phyloP scores from a whole-genome alignment of 2,329 filamentous ascomycete genomes.

The Colletotrichum phormii region DNA sequence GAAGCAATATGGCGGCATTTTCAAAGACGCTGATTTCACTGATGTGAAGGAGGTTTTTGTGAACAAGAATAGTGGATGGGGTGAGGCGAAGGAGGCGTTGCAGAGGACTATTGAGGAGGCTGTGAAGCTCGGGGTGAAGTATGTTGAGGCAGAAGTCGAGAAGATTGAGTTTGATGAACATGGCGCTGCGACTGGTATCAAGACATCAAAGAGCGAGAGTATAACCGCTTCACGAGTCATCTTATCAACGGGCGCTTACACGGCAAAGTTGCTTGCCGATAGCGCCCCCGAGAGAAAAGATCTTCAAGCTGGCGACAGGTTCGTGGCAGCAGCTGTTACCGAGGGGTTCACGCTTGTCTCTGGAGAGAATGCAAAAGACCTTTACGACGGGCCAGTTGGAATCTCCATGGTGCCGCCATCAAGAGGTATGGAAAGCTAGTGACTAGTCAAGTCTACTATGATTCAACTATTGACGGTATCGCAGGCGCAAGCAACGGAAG shows the following conservation, averaged over 20 bases:
- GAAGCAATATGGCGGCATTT: constrained; percentile 61
- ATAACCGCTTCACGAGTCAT: constrained; percentile 62
- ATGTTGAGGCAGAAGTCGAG: constrained; percentile 58
- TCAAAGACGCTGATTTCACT: constrained; percentile 64
- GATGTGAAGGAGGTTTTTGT: constrained; percentile 64
- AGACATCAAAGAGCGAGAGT: constrained; percentile 54
- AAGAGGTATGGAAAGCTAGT: background rate
- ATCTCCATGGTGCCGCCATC: constrained; percentile 27
- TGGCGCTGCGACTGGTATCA: constrained; percentile 61
- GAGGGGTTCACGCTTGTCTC: constrained; percentile 59
- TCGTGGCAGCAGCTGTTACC: constrained; percentile 64
- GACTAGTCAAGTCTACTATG: too few species aligned
- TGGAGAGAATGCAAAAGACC: constrained; percentile 49
- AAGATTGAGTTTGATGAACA: constrained; percentile 52
- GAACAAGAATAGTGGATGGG: constrained; percentile 67
- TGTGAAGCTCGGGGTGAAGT: constrained; percentile 62
- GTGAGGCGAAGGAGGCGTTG: constrained; percentile 64
- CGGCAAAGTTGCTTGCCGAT: constrained; percentile 58
- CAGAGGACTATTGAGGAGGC: constrained; percentile 58
- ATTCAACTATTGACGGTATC: background rate
- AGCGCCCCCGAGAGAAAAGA: constrained; percentile 55
- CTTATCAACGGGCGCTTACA: constrained; percentile 62
- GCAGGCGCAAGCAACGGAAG: constrained; percentile 54
- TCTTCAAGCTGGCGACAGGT: constrained; percentile 58
- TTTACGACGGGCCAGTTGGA: constrained; percentile 57